Evolutionary conservation across 179 eudicot genomes (phyloP).

Genomic region (Patellifolia procumbens): DNA sequence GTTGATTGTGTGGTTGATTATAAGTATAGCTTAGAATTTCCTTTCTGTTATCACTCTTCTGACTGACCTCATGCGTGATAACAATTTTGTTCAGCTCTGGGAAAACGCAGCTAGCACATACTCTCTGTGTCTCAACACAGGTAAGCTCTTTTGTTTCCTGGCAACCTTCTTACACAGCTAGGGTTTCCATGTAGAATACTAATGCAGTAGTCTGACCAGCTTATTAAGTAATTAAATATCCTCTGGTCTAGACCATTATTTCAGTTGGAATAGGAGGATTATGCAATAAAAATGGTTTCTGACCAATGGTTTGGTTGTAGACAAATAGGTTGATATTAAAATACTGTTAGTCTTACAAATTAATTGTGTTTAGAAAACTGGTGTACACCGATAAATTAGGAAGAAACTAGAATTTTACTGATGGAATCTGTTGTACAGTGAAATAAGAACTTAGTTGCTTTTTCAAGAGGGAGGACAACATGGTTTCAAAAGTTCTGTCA

Average conservation of each 20-base stretch:
- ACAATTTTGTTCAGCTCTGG: slow-evolving; percentile 60
- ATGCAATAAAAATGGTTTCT: neutral
- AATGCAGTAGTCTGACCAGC: neutral
- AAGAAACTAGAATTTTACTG: neutral
- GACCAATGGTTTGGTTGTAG: neutral
- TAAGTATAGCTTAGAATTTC: neutral
- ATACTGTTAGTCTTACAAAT: no score
- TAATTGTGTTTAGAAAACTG: neutral
- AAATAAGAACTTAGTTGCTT: neutral
- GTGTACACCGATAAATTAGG: neutral
- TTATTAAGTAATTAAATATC: neutral
- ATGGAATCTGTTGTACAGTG: neutral
- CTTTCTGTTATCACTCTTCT: neutral
- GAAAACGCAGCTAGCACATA: slow-evolving; percentile 92
- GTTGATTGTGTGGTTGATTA: slow-evolving; percentile 7
- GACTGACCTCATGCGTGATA: slow-evolving; percentile 6
- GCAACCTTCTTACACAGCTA: neutral
- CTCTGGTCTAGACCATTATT: neutral
- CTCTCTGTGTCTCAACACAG: slow-evolving; percentile 87
- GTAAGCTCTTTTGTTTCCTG: slow-evolving; percentile 30
- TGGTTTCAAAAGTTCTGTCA: neutral
- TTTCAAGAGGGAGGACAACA: neutral
- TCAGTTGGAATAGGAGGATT: neutral
- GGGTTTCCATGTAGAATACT: neutral
- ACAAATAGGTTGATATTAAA: neutral